phyloP scores from a whole-genome alignment of 2,329 filamentous ascomycete genomes.

The Colletotrichum nymphaeae region DNA sequence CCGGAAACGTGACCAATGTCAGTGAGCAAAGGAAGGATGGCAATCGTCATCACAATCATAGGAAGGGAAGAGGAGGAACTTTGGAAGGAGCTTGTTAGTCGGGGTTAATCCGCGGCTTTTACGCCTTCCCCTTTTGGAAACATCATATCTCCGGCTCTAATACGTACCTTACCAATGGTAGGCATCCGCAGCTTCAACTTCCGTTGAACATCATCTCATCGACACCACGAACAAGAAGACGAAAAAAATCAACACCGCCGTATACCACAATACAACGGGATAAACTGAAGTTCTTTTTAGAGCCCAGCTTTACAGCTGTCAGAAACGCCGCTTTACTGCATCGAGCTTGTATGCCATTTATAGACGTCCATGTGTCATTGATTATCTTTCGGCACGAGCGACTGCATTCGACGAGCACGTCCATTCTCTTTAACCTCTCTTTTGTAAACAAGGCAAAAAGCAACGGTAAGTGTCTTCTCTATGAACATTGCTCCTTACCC shows the following conservation, averaged over 20 bases:
- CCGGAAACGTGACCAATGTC: no score
- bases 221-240: neutral
- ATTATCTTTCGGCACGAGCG: neutral
- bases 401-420: no score
- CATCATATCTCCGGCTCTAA: neutral
- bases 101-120: neutral
- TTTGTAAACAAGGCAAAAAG: neutral
- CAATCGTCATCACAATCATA: neutral
- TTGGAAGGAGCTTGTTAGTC: neutral
- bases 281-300: neutral
- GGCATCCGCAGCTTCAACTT: neutral
- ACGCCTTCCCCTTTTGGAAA: neutral
- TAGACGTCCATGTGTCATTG: neutral
- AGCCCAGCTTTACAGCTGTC: neutral
- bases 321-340: neutral
- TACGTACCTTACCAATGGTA: no score
- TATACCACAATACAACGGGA: neutral
- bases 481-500: no score
- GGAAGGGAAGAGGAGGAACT: no score
- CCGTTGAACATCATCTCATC: constrained; percentile 1
- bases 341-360: neutral
- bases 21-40: neutral
- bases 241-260: neutral
- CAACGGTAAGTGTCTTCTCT: neutral
- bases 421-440: no score